Percentiles rank a stretch among this genome's conserved stretches.
Conservation (phyloP, 345 rosid species). For the Passiflora organensis region DNA sequence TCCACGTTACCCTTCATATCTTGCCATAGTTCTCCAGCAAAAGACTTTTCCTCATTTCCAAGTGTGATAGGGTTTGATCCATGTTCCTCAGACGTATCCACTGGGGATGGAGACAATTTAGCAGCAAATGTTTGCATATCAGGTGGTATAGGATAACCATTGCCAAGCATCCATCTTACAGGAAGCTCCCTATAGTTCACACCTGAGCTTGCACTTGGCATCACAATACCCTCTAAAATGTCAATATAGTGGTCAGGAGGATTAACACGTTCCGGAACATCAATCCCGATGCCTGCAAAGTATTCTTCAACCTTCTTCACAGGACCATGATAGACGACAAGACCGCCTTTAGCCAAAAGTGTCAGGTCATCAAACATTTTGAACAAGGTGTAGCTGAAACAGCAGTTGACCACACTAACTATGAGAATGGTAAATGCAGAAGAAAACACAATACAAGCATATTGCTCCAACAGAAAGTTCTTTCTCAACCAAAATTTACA, state of each 20-base stretch:
- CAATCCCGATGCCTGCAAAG: conserved; percentile 72
- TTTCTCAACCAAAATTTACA: no score
- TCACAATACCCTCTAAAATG: conserved; percentile 74
- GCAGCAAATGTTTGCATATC: conserved; percentile 55
- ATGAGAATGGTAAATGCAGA: conserved; percentile 2
- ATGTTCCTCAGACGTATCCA: conserved; percentile 15
- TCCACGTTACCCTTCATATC: conserved; percentile 62
- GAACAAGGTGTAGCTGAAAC: conserved; percentile 85
- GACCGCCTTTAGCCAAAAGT: conserved; percentile 89
- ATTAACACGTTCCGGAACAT: conserved; percentile 76
- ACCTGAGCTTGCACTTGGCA: conserved; percentile 38
- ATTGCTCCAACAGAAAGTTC: no score
- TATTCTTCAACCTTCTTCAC: conserved; percentile 72
- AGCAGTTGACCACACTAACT: conserved; percentile 14
- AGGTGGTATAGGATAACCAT: conserved; percentile 61
- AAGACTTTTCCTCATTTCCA: conserved; percentile 44
- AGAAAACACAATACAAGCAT: neutral
- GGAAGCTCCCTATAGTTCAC: conserved; percentile 68
- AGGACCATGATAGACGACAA: conserved; percentile 77
- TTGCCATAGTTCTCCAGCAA: conserved; percentile 82
- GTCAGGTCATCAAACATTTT: conserved; percentile 74
- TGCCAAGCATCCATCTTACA: conserved; percentile 85
- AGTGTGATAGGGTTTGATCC: conserved; percentile 21
- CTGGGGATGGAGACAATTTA: conserved; percentile 16
- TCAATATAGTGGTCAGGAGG: conserved; percentile 95